Conservation (phyloP, 495 filamentous ascomycete species). For the Pseudevernia furfuracea region DNA sequence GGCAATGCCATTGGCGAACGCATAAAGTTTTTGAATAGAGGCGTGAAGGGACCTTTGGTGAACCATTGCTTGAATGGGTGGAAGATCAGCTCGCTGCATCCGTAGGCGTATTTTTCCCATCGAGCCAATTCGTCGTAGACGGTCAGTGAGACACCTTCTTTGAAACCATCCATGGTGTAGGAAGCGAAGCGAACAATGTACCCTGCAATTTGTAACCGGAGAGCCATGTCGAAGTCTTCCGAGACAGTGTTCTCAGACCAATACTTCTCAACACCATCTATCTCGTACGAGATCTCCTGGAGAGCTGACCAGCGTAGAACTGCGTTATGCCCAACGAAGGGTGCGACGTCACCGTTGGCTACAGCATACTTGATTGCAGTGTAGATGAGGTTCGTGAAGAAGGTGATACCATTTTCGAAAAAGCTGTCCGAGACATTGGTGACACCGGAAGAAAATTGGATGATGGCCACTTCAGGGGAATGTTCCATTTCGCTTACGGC, state of each 20-base stretch:
- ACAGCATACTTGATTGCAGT: constrained; percentile 70
- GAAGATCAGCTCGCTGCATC: constrained; percentile 79
- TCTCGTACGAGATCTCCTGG: constrained; percentile 66
- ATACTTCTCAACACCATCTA: constrained; percentile 66
- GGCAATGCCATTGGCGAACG: constrained; percentile 66
- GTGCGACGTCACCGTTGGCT: constrained; percentile 74
- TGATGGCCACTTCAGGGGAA: constrained; percentile 70
- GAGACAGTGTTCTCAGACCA: constrained; percentile 80
- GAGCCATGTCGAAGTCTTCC: constrained; percentile 81
- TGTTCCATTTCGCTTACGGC: constrained; percentile 74
- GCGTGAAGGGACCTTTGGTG: constrained; percentile 58
- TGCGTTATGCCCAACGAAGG: constrained; percentile 65
- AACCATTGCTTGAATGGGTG: constrained; percentile 48
- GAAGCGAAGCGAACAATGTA: constrained; percentile 69
- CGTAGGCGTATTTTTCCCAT: constrained; percentile 84
- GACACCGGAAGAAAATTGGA: constrained; percentile 74
- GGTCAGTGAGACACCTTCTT: constrained; percentile 76
- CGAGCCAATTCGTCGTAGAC: constrained; percentile 78
- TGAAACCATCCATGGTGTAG: constrained; percentile 69
- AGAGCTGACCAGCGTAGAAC: constrained; percentile 73
- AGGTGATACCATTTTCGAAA: constrained; percentile 71
- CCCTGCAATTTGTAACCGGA: constrained; percentile 63
- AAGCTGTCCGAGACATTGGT: constrained; percentile 72
- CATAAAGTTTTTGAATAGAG: constrained; percentile 63
- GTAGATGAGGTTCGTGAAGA: constrained; percentile 81